Percentiles rank a stretch among this genome's conserved stretches.
Evolutionary conservation across 1,139 yeast genomes (phyloP).

Genomic region (Hanseniaspora sp.): DNA sequence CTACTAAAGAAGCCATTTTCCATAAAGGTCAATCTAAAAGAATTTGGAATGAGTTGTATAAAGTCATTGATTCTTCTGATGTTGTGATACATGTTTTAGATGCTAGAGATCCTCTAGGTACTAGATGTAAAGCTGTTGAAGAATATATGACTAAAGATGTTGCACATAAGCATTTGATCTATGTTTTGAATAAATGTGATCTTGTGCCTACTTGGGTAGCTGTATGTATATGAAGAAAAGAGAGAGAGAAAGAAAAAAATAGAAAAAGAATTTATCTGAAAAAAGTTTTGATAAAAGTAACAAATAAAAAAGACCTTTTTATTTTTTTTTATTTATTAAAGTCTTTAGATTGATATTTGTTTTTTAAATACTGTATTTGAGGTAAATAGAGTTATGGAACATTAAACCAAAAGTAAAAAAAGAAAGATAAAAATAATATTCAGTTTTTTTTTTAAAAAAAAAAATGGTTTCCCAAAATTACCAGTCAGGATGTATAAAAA

Average conservation of each 20-base stretch:
- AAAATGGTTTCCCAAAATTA: constrained; percentile 29
- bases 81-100: constrained; percentile 92
- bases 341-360: not conserved
- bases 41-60: constrained; percentile 95
- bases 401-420: not conserved
- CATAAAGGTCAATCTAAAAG: constrained; percentile 96
- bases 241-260: not conserved
- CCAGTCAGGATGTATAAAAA: constrained; percentile 56
- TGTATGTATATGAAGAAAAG: constrained; percentile 63
- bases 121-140: constrained; percentile 87
- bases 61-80: constrained; percentile 94
- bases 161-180: constrained; percentile 91
- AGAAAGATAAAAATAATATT: constrained; percentile 1
- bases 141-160: constrained; percentile 87
- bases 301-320: not conserved
- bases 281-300: not conserved
- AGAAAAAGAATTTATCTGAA: not conserved
- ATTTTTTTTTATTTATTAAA: not conserved
- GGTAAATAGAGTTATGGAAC: not conserved
- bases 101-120: constrained; percentile 95
- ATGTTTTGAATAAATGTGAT: constrained; percentile 93
- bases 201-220: constrained; percentile 99
- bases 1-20: constrained; percentile 91
- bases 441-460: constrained; percentile 7
- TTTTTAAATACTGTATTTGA: not conserved